A percentile compares a stretch with the other conserved stretches of the same genome.
phyloP scores from a whole-genome alignment of 163 green algal species.

The Prototheca cutis region DNA sequence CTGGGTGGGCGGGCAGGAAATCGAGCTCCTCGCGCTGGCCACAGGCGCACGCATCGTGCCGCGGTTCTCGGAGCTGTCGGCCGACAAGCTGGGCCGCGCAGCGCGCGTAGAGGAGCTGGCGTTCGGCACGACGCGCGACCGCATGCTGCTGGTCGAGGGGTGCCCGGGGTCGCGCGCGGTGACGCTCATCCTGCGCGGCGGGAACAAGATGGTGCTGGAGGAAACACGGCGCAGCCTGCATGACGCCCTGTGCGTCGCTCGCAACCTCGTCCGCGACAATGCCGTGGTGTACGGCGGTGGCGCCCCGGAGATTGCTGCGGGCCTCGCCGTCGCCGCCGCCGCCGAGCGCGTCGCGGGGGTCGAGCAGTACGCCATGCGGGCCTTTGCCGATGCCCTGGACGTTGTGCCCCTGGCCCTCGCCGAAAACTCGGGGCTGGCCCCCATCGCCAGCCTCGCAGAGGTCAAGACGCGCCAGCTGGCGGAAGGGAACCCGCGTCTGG shows the following conservation, averaged over 20 bases:
- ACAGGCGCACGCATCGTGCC: conserved; percentile 94
- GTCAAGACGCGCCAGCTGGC: conserved; percentile 54
- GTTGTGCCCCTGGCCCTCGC: conserved; percentile 82
- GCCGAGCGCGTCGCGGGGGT: conserved; percentile 64
- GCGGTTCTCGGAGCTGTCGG: conserved; percentile 77
- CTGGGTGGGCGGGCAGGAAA: conserved; percentile 96
- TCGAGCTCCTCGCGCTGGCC: conserved; percentile 95
- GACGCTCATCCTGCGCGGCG: conserved; percentile 92
- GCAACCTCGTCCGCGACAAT: conserved; percentile 96
- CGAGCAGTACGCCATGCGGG: conserved; percentile 94
- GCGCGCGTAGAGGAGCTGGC: conserved; percentile 34
- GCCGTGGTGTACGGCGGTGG: conserved; percentile 94
- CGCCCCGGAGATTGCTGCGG: conserved; percentile 82
- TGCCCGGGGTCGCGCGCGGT: conserved; percentile 87
- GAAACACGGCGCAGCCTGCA: conserved; percentile 94
- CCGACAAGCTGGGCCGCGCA: conserved; percentile 87
- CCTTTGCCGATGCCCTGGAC: conserved; percentile 85
- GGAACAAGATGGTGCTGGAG: conserved; percentile 75
- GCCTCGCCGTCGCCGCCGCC: conserved; percentile 80
- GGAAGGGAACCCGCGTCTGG: conserved; percentile 83
- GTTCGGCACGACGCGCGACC: conserved; percentile 96
- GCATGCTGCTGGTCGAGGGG: conserved; percentile 91
- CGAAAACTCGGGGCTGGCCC: conserved; percentile 89
- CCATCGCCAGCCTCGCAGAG: conserved; percentile 84
- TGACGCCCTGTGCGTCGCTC: conserved; percentile 94